Evolutionary conservation across 1,284 basidiomycete genomes (phyloP), one percentile per base, ranked within the genome.

Genomic region (Apiotrichum gamsii): DNA sequence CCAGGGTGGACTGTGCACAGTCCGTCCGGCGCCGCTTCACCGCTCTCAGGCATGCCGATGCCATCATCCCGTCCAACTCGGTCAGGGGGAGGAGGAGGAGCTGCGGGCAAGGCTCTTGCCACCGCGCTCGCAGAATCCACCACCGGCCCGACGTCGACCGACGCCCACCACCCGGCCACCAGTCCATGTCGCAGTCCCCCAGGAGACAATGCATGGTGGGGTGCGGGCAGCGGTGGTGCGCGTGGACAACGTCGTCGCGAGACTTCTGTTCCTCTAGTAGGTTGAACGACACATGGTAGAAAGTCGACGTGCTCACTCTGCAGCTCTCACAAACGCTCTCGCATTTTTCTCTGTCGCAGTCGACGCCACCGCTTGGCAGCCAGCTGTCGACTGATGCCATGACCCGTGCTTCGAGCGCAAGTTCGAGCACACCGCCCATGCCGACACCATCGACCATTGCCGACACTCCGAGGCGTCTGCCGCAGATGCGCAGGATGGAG

Each of bases 221-320:
- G n/a, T n/a, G n/a, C n/a, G n/a, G n/a, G n/a, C 31, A 23, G 18
- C 6, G 21, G 8, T 6, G n/a, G 21, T 11, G 11, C 16, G 9
- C 38, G 38, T 8, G 13, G 19, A 13, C 29, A 4, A 8, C 56
- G 60, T 14, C 58, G 62, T 45, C 53, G 67, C 28, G 67, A 67
- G 38, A 61, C 62, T 52, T 66, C 65, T 39, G 65, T 67, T 15
- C 67, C 67, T 36, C 36, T 66, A 40, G 67, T 67, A 51, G 58
- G 65, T 51, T 36, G n/a, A n/a, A n/a, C 39, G 37, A 39, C 25
- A 4, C 8, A 18, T 19, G 21, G 32, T 34, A 20, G 16, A 33
- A 21, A 15, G 16, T n/a, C 28, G 14, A 39, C 37, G 19, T 35
- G 18, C 19, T 8, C 25, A 20, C 10, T 32, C 4, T 16, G 28